phyloP scores from a whole-genome alignment of 2,329 filamentous ascomycete species.

The Cytospora schulzeri region DNA sequence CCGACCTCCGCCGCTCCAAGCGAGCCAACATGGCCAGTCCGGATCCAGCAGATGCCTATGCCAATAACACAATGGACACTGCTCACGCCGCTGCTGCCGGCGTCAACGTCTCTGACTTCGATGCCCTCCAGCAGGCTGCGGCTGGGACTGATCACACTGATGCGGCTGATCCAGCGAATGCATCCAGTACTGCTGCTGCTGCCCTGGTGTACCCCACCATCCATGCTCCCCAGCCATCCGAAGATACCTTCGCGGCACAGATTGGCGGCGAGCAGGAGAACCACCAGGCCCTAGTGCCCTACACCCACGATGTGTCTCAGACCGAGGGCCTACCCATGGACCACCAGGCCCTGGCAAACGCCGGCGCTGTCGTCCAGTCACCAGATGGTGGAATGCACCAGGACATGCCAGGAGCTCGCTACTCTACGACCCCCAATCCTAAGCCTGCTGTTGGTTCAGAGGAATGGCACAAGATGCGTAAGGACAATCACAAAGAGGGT shows the following conservation, averaged over 20 bases:
- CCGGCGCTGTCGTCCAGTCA: slow-evolving; percentile 11
- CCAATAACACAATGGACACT: slow-evolving; percentile 21
- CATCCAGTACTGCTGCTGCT: slow-evolving; percentile 61
- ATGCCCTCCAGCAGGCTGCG: slow-evolving; percentile 57
- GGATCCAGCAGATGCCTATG: slow-evolving; percentile 25
- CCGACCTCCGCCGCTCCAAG: slow-evolving; percentile 26
- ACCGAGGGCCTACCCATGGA: slow-evolving; percentile 39
- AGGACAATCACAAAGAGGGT: slow-evolving; percentile 99
- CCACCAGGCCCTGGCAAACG: slow-evolving; percentile 25
- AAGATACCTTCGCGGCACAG: slow-evolving; percentile 63
- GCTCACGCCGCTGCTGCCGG: slow-evolving; percentile 52
- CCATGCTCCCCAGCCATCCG: slow-evolving; percentile 59
- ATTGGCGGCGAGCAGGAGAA: slow-evolving; percentile 42
- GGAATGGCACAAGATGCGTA: slow-evolving; percentile 96
- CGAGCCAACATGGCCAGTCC: slow-evolving; percentile 23
- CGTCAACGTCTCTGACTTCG: slow-evolving; percentile 57
- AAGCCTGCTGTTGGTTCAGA: slow-evolving; percentile 95
- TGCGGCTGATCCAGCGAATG: slow-evolving; percentile 52
- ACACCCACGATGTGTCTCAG: slow-evolving; percentile 40
- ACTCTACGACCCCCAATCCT: slow-evolving; percentile 48
- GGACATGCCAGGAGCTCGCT: slow-evolving; percentile 37
- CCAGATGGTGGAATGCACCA: slow-evolving; percentile 28
- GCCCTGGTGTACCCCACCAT: slow-evolving; percentile 63
- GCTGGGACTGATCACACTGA: slow-evolving; percentile 46
- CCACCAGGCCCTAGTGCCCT: slow-evolving; percentile 39